Evolutionary conservation across 441 rosid species (phyloP).

Genomic region (Eruca vesicaria): DNA sequence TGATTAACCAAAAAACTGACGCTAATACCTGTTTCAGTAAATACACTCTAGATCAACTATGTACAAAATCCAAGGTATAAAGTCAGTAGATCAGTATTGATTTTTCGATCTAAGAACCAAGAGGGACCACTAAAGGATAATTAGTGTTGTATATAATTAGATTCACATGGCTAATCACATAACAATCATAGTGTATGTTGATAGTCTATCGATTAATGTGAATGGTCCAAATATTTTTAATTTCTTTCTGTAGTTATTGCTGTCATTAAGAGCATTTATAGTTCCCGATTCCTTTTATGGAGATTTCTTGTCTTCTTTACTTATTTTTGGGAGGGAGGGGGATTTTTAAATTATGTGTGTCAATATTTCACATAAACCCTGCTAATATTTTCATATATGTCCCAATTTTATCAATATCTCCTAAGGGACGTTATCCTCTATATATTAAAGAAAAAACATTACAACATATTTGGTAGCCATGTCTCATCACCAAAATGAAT

Average conservation of each 20-base stretch:
- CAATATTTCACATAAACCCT: background rate
- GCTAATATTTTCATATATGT: background rate
- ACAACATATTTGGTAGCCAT: no score
- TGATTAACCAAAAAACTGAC: no score
- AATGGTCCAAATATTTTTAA: slow-evolving; percentile 16
- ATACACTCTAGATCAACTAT: background rate
- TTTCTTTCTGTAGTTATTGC: slow-evolving; percentile 3
- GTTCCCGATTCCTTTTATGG: slow-evolving; percentile 1
- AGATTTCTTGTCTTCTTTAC: background rate
- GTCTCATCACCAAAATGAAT: no score
- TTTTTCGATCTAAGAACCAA: background rate
- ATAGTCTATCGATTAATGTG: slow-evolving; percentile 25
- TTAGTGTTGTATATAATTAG: background rate
- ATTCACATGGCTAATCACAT: slow-evolving; percentile 9
- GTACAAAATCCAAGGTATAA: background rate
- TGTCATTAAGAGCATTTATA: slow-evolving; percentile 30
- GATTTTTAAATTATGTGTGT: background rate
- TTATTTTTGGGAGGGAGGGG: background rate
- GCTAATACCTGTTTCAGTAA: background rate
- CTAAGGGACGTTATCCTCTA: background rate
- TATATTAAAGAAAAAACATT: no score
- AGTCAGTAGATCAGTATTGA: background rate
- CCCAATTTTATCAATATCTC: background rate
- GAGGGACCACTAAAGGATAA: slow-evolving; percentile 22
- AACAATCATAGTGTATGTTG: slow-evolving; percentile 19